Conservation (phyloP, 2,329 filamentous ascomycete genomes). For the Diaporthe caulivora region DNA sequence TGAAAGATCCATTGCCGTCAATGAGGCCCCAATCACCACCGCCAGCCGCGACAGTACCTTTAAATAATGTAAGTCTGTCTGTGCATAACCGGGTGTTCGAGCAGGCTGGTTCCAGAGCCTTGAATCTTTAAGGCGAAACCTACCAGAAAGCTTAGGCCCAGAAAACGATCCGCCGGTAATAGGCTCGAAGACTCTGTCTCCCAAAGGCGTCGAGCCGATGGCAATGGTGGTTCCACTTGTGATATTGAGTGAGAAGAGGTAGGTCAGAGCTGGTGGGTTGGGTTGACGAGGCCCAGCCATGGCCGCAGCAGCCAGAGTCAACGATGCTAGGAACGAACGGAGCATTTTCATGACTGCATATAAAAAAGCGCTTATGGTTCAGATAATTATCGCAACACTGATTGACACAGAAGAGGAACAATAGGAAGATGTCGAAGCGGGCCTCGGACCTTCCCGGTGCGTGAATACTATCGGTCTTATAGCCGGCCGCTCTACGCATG, state of each 20-base stretch:
- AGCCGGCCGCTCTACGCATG: neutral
- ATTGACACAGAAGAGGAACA: neutral
- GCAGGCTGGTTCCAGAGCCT: neutral
- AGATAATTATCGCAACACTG: neutral
- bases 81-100: neutral
- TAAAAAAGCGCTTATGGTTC: neutral
- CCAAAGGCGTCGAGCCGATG: conserved; percentile 45
- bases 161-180: conserved; percentile 52
- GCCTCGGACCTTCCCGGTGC: no score
- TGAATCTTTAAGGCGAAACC: neutral
- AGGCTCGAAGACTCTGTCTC: conserved; percentile 47
- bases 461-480: neutral
- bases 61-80: neutral
- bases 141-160: conserved; percentile 50
- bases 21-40: conserved; percentile 55
- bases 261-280: conserved; percentile 29
- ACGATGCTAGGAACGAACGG: neutral
- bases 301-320: conserved; percentile 18
- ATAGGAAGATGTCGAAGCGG: neutral
- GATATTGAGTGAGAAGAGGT: conserved; percentile 47
- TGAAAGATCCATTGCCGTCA: conserved; percentile 51
- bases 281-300: neutral
- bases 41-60: conserved; percentile 45
- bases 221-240: conserved; percentile 39
- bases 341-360: neutral